These are phyloP conservation scores for Colletotrichum horii DNA, from an alignment of 2,329 filamentous ascomycete genomes.

Conservation along the genomic window DNA sequence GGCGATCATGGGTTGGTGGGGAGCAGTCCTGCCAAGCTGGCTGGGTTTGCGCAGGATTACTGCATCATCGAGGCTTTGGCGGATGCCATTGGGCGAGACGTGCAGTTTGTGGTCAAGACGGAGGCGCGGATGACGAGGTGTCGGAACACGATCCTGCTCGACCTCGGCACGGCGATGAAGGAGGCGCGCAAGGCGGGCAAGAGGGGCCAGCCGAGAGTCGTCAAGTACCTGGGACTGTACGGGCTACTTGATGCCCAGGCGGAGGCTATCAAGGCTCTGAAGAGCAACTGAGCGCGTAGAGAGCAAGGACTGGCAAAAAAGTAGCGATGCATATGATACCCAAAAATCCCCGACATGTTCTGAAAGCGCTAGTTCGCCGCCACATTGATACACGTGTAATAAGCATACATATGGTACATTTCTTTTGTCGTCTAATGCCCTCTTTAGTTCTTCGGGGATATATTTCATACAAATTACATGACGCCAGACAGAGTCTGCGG, in stretches of 20 bases:
- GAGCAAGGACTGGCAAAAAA: conserved; percentile 20
- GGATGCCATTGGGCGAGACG: conserved; percentile 48
- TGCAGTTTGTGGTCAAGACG: conserved; percentile 55
- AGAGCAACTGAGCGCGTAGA: conserved; percentile 32
- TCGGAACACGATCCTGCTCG: conserved; percentile 61
- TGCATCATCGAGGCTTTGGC: conserved; percentile 46
- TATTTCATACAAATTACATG: conserved; percentile 48
- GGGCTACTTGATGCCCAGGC: conserved; percentile 55
- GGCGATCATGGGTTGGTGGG: conserved; percentile 39
- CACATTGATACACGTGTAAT: conserved; percentile 23
- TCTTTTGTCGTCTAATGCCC: background rate
- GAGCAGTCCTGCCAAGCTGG: conserved; percentile 53
- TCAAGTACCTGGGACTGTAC: conserved; percentile 61
- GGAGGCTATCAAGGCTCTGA: conserved; percentile 57
- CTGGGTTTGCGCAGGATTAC: conserved; percentile 51
- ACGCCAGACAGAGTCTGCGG: conserved; percentile 56
- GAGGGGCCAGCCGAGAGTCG: conserved; percentile 47
- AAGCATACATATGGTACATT: conserved; percentile 44
- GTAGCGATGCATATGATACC: conserved; percentile 33
- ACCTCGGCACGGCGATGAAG: conserved; percentile 55
- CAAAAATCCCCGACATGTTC: conserved; percentile 22
- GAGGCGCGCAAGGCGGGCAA: conserved; percentile 48
- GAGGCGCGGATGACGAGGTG: conserved; percentile 58
- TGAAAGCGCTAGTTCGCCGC: conserved; percentile 18
- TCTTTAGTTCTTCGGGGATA: background rate